Conservation (phyloP, 331 rosid genomes). For the Ulmus americana region DNA sequence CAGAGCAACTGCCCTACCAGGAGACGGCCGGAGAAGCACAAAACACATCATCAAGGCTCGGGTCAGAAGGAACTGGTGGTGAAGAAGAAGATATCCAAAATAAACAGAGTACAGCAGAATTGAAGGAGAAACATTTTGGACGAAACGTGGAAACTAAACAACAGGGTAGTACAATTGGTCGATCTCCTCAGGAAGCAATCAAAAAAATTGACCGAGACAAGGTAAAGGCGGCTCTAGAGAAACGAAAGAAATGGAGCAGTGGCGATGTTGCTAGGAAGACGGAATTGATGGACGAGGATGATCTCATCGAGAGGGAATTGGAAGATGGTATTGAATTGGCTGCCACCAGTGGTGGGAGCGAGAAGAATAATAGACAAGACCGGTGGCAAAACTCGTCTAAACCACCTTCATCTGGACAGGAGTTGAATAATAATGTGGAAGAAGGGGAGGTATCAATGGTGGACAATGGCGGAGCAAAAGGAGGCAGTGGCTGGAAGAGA, state of each 20-base stretch:
- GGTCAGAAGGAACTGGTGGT: constrained; percentile 33
- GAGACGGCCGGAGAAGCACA: constrained; percentile 40
- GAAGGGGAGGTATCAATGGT: constrained; percentile 72
- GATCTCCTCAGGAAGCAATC: constrained; percentile 75
- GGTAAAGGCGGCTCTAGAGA: constrained; percentile 89
- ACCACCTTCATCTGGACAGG: constrained; percentile 42
- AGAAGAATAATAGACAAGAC: constrained; percentile 57
- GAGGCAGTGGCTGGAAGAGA: constrained; percentile 60
- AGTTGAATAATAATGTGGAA: constrained; percentile 51
- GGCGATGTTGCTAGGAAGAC: constrained; percentile 56
- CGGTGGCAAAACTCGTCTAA: constrained; percentile 70
- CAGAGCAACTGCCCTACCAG: constrained; percentile 30
- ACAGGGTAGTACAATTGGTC: constrained; percentile 26
- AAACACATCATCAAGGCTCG: constrained; percentile 26
- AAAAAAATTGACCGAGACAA: constrained; percentile 78
- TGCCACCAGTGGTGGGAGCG: constrained; percentile 38
- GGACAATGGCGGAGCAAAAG: constrained; percentile 56
- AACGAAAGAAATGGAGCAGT: constrained; percentile 60
- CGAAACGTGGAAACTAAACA: constrained; percentile 53
- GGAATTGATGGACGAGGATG: constrained; percentile 86
- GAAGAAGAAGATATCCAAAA: constrained; percentile 53
- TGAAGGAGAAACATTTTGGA: constrained; percentile 47
- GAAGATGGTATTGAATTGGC: constrained; percentile 92
- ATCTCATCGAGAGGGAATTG: constrained; percentile 86
- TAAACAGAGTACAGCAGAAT: constrained; percentile 37